phyloP scores from a whole-genome alignment of 345 rosid species.

The Citrus hindsii region DNA sequence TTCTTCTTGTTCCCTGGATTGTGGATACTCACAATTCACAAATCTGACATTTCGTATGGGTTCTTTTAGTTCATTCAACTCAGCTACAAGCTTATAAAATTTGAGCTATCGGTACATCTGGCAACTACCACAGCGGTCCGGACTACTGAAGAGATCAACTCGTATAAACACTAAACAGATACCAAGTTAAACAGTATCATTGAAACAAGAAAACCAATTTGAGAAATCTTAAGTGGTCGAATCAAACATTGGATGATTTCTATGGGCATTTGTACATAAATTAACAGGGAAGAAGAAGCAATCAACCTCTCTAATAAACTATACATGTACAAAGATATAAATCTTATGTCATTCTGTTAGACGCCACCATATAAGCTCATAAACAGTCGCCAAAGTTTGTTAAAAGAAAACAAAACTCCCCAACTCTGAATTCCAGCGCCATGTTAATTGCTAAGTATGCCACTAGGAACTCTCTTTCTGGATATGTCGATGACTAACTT shows the following conservation, averaged over 20 bases:
- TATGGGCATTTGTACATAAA: background rate
- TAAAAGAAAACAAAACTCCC: background rate
- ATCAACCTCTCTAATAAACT: background rate
- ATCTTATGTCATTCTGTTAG: background rate
- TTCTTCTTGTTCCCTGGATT: background rate
- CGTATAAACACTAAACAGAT: background rate
- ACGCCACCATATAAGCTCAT: background rate
- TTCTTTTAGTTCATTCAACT: background rate
- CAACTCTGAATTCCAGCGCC: background rate
- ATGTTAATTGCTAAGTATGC: background rate
- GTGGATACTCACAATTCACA: background rate
- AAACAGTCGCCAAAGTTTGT: background rate
- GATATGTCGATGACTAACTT: background rate
- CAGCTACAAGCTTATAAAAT: background rate
- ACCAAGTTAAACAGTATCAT: too few relatives aligned
- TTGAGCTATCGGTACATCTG: background rate
- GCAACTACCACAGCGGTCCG: background rate
- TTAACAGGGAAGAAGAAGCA: background rate
- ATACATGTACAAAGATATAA: background rate
- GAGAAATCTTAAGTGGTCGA: background rate
- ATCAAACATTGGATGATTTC: background rate
- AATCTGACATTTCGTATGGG: background rate
- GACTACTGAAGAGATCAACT: background rate
- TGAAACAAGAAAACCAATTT: too few relatives aligned
- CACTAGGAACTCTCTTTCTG: background rate